Conservation (phyloP, 2,329 filamentous ascomycete genomes). For the Colletotrichum tanaceti region DNA sequence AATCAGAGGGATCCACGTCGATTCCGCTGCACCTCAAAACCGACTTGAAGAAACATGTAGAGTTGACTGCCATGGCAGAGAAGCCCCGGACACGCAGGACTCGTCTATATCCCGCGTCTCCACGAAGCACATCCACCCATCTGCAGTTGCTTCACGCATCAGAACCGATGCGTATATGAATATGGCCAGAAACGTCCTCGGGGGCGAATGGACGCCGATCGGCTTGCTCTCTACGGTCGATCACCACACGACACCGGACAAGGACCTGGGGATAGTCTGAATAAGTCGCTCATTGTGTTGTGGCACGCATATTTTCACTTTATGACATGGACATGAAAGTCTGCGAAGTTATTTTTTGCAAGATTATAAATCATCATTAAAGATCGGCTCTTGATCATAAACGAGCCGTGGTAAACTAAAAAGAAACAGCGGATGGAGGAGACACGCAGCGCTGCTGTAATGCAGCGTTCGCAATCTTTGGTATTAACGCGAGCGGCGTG, state of each 20-base stretch:
- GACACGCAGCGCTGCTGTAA: conserved; percentile 4
- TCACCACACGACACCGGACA: conserved; percentile 49
- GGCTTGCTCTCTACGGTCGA: conserved; percentile 51
- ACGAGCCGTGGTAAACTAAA: conserved; percentile 11
- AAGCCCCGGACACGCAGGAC: not conserved
- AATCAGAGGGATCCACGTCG: not conserved
- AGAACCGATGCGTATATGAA: conserved; percentile 50
- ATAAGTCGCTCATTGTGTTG: not conserved
- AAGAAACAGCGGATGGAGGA: not conserved
- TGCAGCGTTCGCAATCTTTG: not conserved
- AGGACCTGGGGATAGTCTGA: conserved; percentile 46
- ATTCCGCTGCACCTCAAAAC: not conserved
- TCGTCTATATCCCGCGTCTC: not conserved
- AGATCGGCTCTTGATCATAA: not conserved
- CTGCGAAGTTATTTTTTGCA: not conserved
- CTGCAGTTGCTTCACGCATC: conserved; percentile 40
- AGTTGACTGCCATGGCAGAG: not conserved
- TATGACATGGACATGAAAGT: not conserved
- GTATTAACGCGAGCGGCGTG: not conserved
- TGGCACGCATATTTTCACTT: not conserved
- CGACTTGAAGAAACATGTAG: not conserved
- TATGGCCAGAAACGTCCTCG: conserved; percentile 48
- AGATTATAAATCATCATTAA: conserved; percentile 21
- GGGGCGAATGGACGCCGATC: conserved; percentile 48
- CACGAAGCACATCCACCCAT: not conserved